Evolutionary conservation across 768 basidiomycete species (phyloP).

Genomic region (Hygrocybe coccinea): DNA sequence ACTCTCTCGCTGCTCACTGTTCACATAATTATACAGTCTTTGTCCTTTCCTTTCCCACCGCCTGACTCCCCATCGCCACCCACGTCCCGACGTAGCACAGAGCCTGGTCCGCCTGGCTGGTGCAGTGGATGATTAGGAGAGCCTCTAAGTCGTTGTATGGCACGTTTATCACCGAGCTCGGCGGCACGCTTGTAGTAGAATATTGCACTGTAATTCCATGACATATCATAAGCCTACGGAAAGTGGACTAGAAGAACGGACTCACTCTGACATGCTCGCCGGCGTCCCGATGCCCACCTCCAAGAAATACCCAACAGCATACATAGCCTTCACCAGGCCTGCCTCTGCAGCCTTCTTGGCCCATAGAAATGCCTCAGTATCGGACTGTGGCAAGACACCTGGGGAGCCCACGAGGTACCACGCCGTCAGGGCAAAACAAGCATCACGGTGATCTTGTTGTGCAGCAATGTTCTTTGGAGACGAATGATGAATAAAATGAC

Average conservation of each 20-base stretch:
- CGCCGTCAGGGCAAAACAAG: slow-evolving; percentile 95
- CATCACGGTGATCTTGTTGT: slow-evolving; percentile 93
- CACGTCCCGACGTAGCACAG: slow-evolving; percentile 57
- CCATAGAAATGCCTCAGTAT: slow-evolving; percentile 98
- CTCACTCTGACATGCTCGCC: slow-evolving; percentile 62
- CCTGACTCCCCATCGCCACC: slow-evolving; percentile 31
- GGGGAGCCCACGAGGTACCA: slow-evolving; percentile 99
- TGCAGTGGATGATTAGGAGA: slow-evolving; percentile 50
- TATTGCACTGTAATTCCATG: slow-evolving; percentile 47
- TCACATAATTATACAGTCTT: slow-evolving; percentile 88
- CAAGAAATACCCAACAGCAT: slow-evolving; percentile 95
- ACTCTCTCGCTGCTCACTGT: not conserved
- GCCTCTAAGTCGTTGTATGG: slow-evolving; percentile 73
- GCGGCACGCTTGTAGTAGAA: slow-evolving; percentile 86
- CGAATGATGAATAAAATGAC: slow-evolving; percentile 10
- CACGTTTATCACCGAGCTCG: slow-evolving; percentile 91
- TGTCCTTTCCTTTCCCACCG: slow-evolving; percentile 53
- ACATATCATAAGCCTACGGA: not conserved
- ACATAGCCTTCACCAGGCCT: slow-evolving; percentile 93
- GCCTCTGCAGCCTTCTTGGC: slow-evolving; percentile 91
- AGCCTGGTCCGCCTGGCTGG: slow-evolving; percentile 55
- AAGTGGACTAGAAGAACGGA: slow-evolving; percentile 12
- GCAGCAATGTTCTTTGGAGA: slow-evolving; percentile 87
- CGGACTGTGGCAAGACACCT: slow-evolving; percentile 94
- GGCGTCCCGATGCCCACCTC: slow-evolving; percentile 89